These are phyloP conservation scores for Penicillium cinerascens DNA, from an alignment of 495 filamentous ascomycete species.

Conservation along the genomic window DNA sequence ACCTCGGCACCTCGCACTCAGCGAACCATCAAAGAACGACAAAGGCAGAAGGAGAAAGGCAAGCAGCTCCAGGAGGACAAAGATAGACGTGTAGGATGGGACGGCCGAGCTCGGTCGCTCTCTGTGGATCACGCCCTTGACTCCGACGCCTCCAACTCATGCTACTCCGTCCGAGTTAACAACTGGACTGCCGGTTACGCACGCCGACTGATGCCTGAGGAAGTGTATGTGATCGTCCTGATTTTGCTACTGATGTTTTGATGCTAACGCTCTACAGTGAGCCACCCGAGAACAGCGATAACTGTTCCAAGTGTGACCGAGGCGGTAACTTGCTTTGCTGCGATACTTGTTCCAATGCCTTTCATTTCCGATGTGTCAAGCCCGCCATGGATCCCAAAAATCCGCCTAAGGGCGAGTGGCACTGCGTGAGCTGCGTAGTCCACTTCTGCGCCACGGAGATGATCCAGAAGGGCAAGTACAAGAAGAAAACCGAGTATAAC, in stretches of 20 bases:
- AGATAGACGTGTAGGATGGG: not conserved
- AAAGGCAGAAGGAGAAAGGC: not conserved
- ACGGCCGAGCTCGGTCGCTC: slow-evolving; percentile 8
- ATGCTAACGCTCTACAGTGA: slow-evolving; percentile 26
- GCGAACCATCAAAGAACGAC: not conserved
- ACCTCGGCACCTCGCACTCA: not conserved
- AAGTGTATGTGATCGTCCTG: slow-evolving; percentile 13
- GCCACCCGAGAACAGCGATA: slow-evolving; percentile 72
- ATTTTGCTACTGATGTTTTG: not conserved
- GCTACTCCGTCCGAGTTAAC: slow-evolving; percentile 11
- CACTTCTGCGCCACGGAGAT: slow-evolving; percentile 56
- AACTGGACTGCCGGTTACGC: slow-evolving; percentile 9
- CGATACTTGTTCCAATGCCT: slow-evolving; percentile 81
- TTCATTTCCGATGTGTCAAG: slow-evolving; percentile 81
- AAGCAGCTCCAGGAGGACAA: not conserved
- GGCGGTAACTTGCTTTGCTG: slow-evolving; percentile 87
- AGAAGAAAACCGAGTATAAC: slow-evolving; percentile 68
- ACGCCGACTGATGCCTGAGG: slow-evolving; percentile 17
- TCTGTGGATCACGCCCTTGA: slow-evolving; percentile 16
- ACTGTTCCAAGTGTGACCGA: slow-evolving; percentile 76
- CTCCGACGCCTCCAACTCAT: slow-evolving; percentile 15
- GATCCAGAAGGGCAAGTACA: slow-evolving; percentile 55
- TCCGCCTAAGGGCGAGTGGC: slow-evolving; percentile 74
- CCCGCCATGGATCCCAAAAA: slow-evolving; percentile 65
- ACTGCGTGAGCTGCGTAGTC: slow-evolving; percentile 69